Evolutionary conservation across 164 flowering plant species (phyloP).

Genomic region (Sedum album): DNA sequence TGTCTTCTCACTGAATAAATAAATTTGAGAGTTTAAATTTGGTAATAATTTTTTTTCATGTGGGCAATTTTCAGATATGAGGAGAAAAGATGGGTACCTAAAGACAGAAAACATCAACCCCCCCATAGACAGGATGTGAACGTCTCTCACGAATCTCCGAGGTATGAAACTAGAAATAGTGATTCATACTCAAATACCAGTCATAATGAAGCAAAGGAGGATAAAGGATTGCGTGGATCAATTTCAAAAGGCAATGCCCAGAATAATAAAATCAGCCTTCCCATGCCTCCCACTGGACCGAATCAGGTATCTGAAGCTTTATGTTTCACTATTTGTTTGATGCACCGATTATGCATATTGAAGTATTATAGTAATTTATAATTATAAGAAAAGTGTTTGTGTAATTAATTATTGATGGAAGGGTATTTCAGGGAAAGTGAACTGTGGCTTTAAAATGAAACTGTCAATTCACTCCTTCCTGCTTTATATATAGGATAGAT

Average conservation of each 20-base stretch:
- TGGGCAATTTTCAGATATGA: slow-evolving; percentile 54
- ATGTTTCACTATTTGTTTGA: no score
- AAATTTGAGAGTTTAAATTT: not conserved
- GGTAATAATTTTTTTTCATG: not conserved
- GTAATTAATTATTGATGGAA: no score
- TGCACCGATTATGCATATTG: no score
- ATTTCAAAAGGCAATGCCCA: slow-evolving; percentile 24
- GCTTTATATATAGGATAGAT: no score
- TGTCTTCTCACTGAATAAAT: not conserved
- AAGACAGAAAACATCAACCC: slow-evolving; percentile 50
- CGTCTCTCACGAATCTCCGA: slow-evolving; percentile 31
- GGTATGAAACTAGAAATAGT: slow-evolving; percentile 33
- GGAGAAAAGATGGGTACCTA: slow-evolving; percentile 87
- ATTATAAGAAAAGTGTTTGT: no score
- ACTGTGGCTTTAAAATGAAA: no score
- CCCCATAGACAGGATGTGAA: slow-evolving; percentile 47
- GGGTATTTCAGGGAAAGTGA: no score
- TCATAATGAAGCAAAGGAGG: slow-evolving; percentile 38
- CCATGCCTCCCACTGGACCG: slow-evolving; percentile 56
- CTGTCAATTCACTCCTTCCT: no score
- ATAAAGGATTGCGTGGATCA: slow-evolving; percentile 31
- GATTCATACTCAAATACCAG: slow-evolving; percentile 23
- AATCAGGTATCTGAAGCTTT: slow-evolving; percentile 38
- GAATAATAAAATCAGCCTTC: slow-evolving; percentile 36
- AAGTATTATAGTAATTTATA: no score